phyloP scores from a whole-genome alignment of 495 filamentous ascomycete genomes.

The Penicillium pulvis region DNA sequence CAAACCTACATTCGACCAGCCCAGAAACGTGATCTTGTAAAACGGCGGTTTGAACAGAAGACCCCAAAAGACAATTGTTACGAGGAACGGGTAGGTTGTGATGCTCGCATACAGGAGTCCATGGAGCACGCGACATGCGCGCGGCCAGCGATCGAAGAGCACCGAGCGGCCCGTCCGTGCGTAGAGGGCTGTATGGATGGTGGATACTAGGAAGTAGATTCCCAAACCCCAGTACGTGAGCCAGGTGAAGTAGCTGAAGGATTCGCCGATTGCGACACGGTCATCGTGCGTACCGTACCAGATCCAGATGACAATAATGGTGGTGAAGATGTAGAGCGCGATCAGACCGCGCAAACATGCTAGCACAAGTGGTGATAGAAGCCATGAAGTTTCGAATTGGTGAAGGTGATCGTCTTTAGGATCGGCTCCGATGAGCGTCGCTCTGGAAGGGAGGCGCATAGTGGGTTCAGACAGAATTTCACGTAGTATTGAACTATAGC shows the following conservation, averaged over 20 bases:
- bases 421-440: constrained; percentile 32
- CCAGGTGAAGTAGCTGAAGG: constrained; percentile 81
- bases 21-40: constrained; percentile 51
- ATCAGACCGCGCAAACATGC: constrained; percentile 60
- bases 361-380: constrained; percentile 64
- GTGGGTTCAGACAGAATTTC: background rate
- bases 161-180: constrained; percentile 54
- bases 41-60: constrained; percentile 50
- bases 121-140: constrained; percentile 65
- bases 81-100: constrained; percentile 67
- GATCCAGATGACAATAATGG: constrained; percentile 67
- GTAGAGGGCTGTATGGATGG: constrained; percentile 69
- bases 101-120: constrained; percentile 65
- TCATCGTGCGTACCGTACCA: constrained; percentile 53
- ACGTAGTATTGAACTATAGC: background rate
- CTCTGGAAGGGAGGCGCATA: constrained; percentile 25
- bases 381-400: constrained; percentile 76
- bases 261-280: constrained; percentile 42
- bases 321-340: constrained; percentile 70
- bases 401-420: constrained; percentile 57
- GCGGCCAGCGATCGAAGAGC: constrained; percentile 62
- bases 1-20: constrained; percentile 65
- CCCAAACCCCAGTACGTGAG: constrained; percentile 77
- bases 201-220: constrained; percentile 71
- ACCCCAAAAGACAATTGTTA: constrained; percentile 59